Evolutionary conservation across 148 eudicot species (phyloP), one percentile per base, ranked within the genome.

Genomic region (Silene uniflora): DNA sequence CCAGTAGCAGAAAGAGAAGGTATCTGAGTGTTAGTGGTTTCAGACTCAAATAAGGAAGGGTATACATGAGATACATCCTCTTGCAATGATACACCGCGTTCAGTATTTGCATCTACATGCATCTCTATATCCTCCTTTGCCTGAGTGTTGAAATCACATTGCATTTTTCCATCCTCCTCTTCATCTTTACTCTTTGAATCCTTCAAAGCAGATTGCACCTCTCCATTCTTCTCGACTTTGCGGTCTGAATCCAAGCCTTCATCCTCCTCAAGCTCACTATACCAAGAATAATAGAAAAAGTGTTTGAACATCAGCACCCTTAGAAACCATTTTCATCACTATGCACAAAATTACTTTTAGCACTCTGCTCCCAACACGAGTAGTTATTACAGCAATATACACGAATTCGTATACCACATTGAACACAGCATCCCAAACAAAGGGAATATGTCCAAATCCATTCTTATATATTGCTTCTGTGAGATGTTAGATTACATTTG

Each of bases 221-320:
- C 61, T 23, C 32, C 60, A 52, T 49, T 18, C 60, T 47, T 70
- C 73, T 49, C 73, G 24, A 1, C 35, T 49, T 10, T 16, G 7
- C 10, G 12, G 39, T 70, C 25, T 49, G 19, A 14, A 49, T 47
- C 73, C 73, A 23, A 22, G 32, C 39, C 11, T 47, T 70, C 19
- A 22, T 70, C 73, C 73, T 70, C 73, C 10, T 47, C 60, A 49
- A 18, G 4, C 32, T 22, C 73, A 21, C 73, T 69, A 47, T 60
- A 69, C 19, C 32, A 47, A 69, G 59, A 49, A 23, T 18, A 44
- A 42, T 0, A n/a, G 19, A 67, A 46, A 69, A 49, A 70, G 54
- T 10, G 35, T 22, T 70, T 3, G 6, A 9, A 42, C 42, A 67
- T 35, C 71, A 67, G 52, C 52, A 23, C 4, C 23, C 60, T 49